A percentile compares a stretch with the other conserved stretches of the same genome.
Conservation (phyloP, 139 green algal species). For the Asterochloris erici region DNA sequence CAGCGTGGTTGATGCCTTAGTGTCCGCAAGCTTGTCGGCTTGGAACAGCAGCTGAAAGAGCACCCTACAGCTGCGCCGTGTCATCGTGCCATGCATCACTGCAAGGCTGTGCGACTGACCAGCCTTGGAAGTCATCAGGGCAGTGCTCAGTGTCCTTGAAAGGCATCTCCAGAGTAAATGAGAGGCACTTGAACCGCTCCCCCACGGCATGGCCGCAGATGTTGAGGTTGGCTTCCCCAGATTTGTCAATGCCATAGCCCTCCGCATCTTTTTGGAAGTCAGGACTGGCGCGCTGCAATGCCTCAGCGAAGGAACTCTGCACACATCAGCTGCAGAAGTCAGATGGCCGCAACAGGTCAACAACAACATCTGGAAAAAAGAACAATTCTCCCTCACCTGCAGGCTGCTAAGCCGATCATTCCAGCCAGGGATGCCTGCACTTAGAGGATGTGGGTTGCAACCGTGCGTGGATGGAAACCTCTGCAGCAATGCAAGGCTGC, state of each 20-base stretch:
- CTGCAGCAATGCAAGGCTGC: too few species aligned
- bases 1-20: background rate
- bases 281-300: slow-evolving; percentile 42
- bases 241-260: slow-evolving; percentile 25
- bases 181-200: slow-evolving; percentile 57
- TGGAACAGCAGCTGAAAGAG: too few species aligned
- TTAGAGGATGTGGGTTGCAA: too few species aligned
- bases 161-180: slow-evolving; percentile 71
- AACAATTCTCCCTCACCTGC: too few species aligned
- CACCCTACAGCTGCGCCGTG: too few species aligned
- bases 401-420: too few species aligned
- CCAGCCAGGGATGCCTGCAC: too few species aligned
- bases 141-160: slow-evolving; percentile 71
- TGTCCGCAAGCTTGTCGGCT: too few species aligned
- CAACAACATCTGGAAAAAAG: slow-evolving; percentile 57
- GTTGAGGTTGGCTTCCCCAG: slow-evolving; percentile 52
- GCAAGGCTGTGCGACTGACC: slow-evolving; percentile 24
- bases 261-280: slow-evolving; percentile 57
- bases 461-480: too few species aligned
- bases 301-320: slow-evolving; percentile 36
- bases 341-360: background rate
- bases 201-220: slow-evolving; percentile 51
- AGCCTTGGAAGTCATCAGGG: slow-evolving; percentile 49
- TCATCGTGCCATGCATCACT: too few species aligned
- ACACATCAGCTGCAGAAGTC: background rate